Evolutionary conservation across 208 protist genomes (phyloP).

Genomic region (Crithidia bombi): DNA sequence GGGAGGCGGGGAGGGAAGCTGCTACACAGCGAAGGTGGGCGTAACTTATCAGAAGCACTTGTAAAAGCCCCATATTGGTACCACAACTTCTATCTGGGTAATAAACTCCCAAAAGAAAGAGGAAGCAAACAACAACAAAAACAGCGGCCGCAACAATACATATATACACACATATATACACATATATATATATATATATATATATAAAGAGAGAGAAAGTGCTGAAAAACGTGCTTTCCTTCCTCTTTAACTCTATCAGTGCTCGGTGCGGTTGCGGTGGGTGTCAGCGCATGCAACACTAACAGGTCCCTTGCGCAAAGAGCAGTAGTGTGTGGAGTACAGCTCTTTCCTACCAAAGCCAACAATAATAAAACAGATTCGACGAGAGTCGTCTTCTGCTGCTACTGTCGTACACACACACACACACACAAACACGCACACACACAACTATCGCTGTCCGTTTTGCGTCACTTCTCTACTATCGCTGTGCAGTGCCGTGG

Average conservation of each 20-base stretch:
- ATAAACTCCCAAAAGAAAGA: not conserved
- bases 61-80: constrained; percentile 27
- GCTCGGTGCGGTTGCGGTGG: not conserved
- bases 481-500: no score
- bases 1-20: not conserved
- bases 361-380: not conserved
- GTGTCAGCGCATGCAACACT: not conserved
- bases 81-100: not conserved
- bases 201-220: constrained; percentile 6
- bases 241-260: constrained; percentile 11
- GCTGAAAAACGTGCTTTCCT: constrained; percentile 3
- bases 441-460: no score
- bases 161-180: no score
- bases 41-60: constrained; percentile 19
- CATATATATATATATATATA: no score
- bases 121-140: not conserved
- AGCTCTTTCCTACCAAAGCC: not conserved
- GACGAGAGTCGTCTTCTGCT: no score
- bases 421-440: no score
- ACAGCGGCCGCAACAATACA: no score
- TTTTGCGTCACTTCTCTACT: no score
- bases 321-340: not conserved
- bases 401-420: no score
- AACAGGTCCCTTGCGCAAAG: no score
- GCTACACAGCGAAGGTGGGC: constrained; percentile 1